These are phyloP conservation scores for Vaccinium myrtillus DNA, from an alignment of 148 eudicot species.

Conservation along the genomic window DNA sequence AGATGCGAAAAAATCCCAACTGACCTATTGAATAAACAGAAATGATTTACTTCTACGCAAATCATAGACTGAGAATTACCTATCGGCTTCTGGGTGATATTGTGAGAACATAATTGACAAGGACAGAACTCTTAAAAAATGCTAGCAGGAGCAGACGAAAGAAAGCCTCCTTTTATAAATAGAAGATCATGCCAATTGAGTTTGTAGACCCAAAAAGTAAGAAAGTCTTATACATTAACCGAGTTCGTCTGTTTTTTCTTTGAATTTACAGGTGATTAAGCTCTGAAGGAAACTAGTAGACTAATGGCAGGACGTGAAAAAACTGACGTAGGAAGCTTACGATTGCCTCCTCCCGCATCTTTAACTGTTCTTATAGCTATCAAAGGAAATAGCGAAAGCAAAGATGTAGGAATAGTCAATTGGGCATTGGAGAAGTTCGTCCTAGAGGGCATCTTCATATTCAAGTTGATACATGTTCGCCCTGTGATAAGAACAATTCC, in stretches of 20 bases:
- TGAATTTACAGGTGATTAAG: conserved; percentile 15
- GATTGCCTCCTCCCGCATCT: conserved; percentile 21
- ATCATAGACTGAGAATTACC: no score
- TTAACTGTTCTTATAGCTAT: conserved; percentile 59
- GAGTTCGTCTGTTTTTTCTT: background rate
- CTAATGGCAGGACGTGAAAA: conserved; percentile 33
- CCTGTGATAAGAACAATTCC: conserved; percentile 69
- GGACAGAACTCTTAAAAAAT: no score
- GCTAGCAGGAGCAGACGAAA: no score
- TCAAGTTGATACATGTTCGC: conserved; percentile 71
- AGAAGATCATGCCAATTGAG: no score
- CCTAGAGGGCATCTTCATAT: conserved; percentile 52
- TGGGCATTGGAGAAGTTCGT: conserved; percentile 82
- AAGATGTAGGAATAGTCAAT: conserved; percentile 33
- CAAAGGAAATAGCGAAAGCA: conserved; percentile 62
- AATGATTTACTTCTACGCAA: no score
- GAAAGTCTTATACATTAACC: no score
- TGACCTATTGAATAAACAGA: no score
- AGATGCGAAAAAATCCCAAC: no score
- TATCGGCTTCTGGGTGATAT: no score
- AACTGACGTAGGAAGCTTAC: conserved; percentile 28
- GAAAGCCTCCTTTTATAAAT: no score
- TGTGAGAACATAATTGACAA: no score
- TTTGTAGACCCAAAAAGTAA: no score
- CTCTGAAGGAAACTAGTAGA: conserved; percentile 9